phyloP scores from a whole-genome alignment of 768 basidiomycete species.

The Amylocystis lapponica region DNA sequence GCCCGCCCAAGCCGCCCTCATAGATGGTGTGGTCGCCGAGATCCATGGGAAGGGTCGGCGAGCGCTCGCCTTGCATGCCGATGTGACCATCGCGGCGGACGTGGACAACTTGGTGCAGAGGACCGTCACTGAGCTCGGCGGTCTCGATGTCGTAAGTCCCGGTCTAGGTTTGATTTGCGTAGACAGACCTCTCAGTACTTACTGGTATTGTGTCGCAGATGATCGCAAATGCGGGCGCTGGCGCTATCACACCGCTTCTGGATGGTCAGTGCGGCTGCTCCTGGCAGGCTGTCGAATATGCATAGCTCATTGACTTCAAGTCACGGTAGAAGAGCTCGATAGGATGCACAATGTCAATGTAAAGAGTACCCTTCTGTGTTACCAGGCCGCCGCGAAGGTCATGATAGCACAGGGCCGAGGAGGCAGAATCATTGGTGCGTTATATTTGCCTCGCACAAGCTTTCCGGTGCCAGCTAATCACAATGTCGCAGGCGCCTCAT shows the following conservation, averaged over 20 bases:
- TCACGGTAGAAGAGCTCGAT: conserved; percentile 9
- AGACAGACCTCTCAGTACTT: background rate
- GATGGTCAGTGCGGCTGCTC: conserved; percentile 1
- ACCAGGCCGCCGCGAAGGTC: conserved; percentile 33
- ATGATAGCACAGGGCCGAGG: conserved; percentile 37
- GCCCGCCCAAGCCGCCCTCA: conserved; percentile 3
- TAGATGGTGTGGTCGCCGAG: conserved; percentile 11
- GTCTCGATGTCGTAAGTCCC: conserved; percentile 40
- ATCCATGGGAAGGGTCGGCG: conserved; percentile 17
- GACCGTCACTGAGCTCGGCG: conserved; percentile 28
- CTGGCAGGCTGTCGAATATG: background rate
- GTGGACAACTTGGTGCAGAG: conserved; percentile 35
- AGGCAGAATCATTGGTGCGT: conserved; percentile 33
- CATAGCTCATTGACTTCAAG: background rate
- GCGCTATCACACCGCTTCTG: conserved; percentile 1
- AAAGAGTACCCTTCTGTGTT: conserved; percentile 30
- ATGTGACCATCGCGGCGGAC: conserved; percentile 37
- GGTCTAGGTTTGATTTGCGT: no score
- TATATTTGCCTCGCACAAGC: background rate
- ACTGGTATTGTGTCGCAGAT: conserved; percentile 12
- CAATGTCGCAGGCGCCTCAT: conserved; percentile 10
- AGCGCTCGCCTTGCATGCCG: conserved; percentile 25
- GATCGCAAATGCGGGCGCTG: conserved; percentile 20
- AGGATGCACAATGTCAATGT: conserved; percentile 25
- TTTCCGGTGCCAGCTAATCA: background rate